These are phyloP conservation scores for Abortiporus biennis DNA, from an alignment of 1,284 basidiomycete genomes.

Conservation along the genomic window DNA sequence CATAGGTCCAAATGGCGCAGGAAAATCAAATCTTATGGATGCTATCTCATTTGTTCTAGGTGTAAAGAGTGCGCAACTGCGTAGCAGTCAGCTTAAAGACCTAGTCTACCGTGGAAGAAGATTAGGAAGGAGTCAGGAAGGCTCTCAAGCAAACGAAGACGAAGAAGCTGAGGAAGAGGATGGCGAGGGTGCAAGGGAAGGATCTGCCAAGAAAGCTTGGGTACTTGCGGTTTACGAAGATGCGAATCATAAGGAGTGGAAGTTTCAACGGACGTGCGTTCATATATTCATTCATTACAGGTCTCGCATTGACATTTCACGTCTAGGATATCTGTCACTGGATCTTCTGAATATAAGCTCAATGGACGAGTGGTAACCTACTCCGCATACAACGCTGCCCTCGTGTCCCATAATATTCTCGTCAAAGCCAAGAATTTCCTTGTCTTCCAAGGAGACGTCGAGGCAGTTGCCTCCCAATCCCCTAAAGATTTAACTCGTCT, in stretches of 20 bases:
- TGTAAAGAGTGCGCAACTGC: conserved; percentile 88
- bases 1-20: conserved; percentile 98
- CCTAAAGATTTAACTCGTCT: conserved; percentile 85
- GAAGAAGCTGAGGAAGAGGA: conserved; percentile 43
- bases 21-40: conserved; percentile 99
- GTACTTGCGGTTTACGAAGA: conserved; percentile 91
- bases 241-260: conserved; percentile 73
- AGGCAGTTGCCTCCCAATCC: conserved; percentile 95
- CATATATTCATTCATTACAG: not conserved
- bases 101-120: conserved; percentile 90
- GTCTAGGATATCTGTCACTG: conserved; percentile 76
- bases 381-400: conserved; percentile 79
- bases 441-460: conserved; percentile 99
- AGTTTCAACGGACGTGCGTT: conserved; percentile 86
- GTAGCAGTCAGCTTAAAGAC: conserved; percentile 92
- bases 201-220: conserved; percentile 89
- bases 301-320: not conserved
- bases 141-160: conserved; percentile 40
- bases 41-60: conserved; percentile 99
- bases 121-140: conserved; percentile 53
- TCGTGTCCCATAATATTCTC: conserved; percentile 89
- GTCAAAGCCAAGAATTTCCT: conserved; percentile 99
- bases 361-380: conserved; percentile 79
- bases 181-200: conserved; percentile 62
- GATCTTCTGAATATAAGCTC: conserved; percentile 85